A percentile compares a stretch with the other conserved stretches of the same genome.
Conservation (phyloP, 495 filamentous ascomycete species). For the Cenococcum geophilum region DNA sequence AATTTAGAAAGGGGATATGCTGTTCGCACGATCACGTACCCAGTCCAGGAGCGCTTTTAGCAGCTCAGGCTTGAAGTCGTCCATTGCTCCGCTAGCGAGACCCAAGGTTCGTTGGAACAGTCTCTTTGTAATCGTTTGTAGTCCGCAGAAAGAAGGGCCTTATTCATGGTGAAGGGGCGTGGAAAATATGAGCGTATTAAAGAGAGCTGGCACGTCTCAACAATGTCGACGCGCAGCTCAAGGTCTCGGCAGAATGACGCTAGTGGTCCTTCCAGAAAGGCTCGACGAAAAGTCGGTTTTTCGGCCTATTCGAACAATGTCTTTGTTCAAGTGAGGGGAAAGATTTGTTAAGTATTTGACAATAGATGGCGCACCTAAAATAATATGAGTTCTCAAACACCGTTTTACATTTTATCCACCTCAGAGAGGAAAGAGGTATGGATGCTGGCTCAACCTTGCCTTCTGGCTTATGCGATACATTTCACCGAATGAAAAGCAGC, state of each 20-base stretch:
- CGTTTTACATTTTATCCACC: constrained; percentile 20
- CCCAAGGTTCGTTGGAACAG: constrained; percentile 12
- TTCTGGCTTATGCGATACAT: no score
- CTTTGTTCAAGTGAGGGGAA: background rate
- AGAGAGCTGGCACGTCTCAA: constrained; percentile 2
- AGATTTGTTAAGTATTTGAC: background rate
- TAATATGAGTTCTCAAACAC: constrained; percentile 15
- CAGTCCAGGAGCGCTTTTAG: constrained; percentile 51
- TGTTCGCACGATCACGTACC: constrained; percentile 31
- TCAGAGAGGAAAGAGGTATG: background rate
- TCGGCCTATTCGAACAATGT: constrained; percentile 1
- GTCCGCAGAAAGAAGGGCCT: constrained; percentile 11
- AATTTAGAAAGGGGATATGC: background rate
- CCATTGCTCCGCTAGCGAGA: constrained; percentile 16
- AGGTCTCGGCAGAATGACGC: constrained; percentile 16
- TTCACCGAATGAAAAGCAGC: no score
- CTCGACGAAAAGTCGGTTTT: background rate
- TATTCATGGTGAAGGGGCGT: constrained; percentile 25
- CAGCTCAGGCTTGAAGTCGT: constrained; percentile 33
- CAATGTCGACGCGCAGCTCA: constrained; percentile 14
- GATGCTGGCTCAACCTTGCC: no score
- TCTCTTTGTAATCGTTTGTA: constrained; percentile 3
- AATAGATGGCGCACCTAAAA: constrained; percentile 18
- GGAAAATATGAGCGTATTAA: constrained; percentile 10
- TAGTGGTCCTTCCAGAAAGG: constrained; percentile 15